Base-by-base conservation (phyloP, 169 alveolate genomes). In the Eimeria acervulina region DNA sequence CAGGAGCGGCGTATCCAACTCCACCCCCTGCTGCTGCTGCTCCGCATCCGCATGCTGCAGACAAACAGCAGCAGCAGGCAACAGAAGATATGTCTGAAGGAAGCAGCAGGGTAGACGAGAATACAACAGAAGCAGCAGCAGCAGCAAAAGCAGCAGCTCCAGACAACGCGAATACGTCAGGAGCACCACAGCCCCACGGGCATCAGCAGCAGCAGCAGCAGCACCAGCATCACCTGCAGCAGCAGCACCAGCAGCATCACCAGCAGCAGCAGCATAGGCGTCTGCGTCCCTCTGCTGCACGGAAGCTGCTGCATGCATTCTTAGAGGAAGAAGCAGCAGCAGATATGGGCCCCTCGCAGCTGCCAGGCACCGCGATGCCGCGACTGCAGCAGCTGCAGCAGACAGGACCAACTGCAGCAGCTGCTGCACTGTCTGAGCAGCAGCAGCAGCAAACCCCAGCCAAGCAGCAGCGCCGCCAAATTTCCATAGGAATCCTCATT, bases 161-260 rank as follows among this genome's bases (percentile, higher is more conserved):
- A 74, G 70, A 81, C 51, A 52, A 51, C n/a, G 26, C 72, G 15
- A 31, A 17, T 21, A 26, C 33, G 33, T 8, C 93, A 84, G 93
- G 59, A 2, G 78, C 61, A 7, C 26, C 80, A 13, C 78, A 40
- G 26, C 40, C 44, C 26, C 74, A 38, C 21, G 84, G 84, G 1
- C 74, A 63, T 15, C 74, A 63, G 33, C 74, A 61, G 2, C 63
- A n/a, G 5, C 89, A 52, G 21, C 89, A 84, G 52, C 93, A 84
- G 76, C 94, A 84, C 80, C 74, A 84, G 93, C 93, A 84, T 80
- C 76, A 85, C 36, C 93, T n/a, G n/a, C 93, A 87, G 94, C 80
- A 87, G 81, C 94, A 87, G 84, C 81, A 87, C n/a, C 94, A 38
- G 94, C 94, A 88, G 66, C 81, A 66, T 6, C 51, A 31, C 4